A percentile compares a stretch with the other conserved stretches of the same genome.
Conservation (phyloP, 2,329 filamentous ascomycete species). For the Emergomyces africanus region DNA sequence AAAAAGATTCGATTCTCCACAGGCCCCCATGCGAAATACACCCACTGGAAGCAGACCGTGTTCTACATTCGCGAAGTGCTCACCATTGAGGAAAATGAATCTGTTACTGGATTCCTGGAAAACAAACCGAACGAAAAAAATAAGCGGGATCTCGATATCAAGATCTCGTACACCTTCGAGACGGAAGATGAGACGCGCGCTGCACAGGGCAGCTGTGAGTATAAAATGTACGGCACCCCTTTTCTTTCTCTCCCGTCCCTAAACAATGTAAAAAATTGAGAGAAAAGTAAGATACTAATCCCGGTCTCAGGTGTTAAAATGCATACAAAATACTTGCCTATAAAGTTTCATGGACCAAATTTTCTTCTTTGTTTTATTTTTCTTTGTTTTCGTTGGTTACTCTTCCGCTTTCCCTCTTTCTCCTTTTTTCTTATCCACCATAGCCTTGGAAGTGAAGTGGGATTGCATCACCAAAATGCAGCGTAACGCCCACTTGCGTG, state of each 20-base stretch:
- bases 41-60: conserved; percentile 99
- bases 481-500: not conserved
- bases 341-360: conserved; percentile 6
- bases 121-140: conserved; percentile 92
- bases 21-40: conserved; percentile 96
- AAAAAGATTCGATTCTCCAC: conserved; percentile 96
- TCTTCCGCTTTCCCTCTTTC: not conserved
- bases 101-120: conserved; percentile 57
- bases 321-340: not conserved
- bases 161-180: conserved; percentile 67
- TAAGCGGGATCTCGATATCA: conserved; percentile 86
- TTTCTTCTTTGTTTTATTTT: conserved; percentile 9
- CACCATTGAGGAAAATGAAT: conserved; percentile 79
- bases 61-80: conserved; percentile 93
- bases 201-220: conserved; percentile 58
- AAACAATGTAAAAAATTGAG: not conserved
- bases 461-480: not conserved
- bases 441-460: not conserved
- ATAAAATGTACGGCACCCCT: conserved; percentile 47
- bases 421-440: not conserved
- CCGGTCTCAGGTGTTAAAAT: conserved; percentile 15
- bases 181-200: conserved; percentile 59
- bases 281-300: conserved; percentile 14
- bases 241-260: not conserved
- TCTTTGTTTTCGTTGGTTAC: not conserved